Evolutionary conservation across 352 stramenopile genomes (phyloP).

Genomic region (Globisporangium carolinianum): DNA sequence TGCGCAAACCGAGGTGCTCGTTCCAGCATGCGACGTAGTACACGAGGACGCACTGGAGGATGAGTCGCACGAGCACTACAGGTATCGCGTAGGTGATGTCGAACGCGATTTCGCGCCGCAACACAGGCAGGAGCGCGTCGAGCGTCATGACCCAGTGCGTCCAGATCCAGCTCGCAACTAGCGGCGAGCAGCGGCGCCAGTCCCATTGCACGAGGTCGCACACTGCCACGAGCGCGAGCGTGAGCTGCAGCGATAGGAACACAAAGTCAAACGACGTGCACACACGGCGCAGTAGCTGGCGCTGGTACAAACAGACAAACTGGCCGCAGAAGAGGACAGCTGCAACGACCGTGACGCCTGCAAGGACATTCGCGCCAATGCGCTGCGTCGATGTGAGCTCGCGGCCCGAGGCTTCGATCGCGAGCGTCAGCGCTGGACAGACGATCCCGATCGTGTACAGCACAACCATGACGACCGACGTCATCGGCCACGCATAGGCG

Average conservation of each 20-base stretch:
- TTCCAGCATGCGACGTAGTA: slow-evolving; percentile 8
- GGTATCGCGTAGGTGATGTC: not conserved
- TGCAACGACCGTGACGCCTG: not conserved
- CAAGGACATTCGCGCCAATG: not conserved
- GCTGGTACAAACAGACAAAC: slow-evolving; percentile 13
- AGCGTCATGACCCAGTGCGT: slow-evolving; percentile 16
- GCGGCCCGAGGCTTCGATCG: too few species aligned
- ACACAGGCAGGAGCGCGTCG: slow-evolving; percentile 15
- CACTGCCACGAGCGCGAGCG: slow-evolving; percentile 9
- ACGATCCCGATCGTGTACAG: slow-evolving; percentile 6
- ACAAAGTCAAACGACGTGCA: slow-evolving; percentile 15
- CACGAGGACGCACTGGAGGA: slow-evolving; percentile 5
- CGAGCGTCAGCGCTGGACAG: slow-evolving; percentile 1
- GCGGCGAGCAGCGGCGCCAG: not conserved
- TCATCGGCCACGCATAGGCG: not conserved
- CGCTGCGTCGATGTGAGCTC: not conserved
- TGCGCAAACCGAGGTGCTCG: not conserved
- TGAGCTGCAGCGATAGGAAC: slow-evolving; percentile 15
- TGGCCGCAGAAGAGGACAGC: slow-evolving; percentile 6
- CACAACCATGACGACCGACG: not conserved
- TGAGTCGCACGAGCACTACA: slow-evolving; percentile 6
- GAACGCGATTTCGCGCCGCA: slow-evolving; percentile 6
- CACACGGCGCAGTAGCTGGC: slow-evolving; percentile 9
- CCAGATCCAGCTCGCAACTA: slow-evolving; percentile 13
- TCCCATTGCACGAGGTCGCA: slow-evolving; percentile 12